Base-by-base conservation (phyloP, 352 stramenopile species). In the Aphanomyces stellatus region DNA sequence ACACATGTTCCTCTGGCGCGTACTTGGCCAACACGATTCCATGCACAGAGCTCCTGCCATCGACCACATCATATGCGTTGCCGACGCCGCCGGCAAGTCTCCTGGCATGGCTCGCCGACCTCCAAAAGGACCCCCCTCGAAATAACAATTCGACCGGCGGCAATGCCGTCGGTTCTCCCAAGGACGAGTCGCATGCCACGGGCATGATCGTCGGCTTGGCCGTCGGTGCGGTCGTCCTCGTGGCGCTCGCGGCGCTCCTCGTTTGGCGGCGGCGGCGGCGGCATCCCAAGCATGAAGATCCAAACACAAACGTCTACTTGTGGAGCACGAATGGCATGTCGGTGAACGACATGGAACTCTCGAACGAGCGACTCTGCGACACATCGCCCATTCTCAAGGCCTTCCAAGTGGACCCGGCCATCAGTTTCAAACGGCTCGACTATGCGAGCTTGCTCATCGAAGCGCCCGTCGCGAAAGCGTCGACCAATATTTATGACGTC, bases 351-450 rank as follows among this genome's bases (percentile, higher is more conserved):
- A 35, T 65, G 4, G 30, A 65, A 2, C 4, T 24, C 7, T 37
- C 43, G 25, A 65, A 65, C 43, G 22, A 51, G 27, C 25, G 43
- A 11, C 57, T 65, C 19, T 37, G 57, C 19, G 57, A 51, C 17
- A n/a, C 25, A 4, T 46, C 30, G 5, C 57, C 57, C 4, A 35
- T 51, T 6, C 57, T 65, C 28, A 41, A 37, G 25, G 19, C 30
- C n/a, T 65, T 65, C 28, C 57, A 65, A 53, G 33, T 65, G 6
- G 57, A 65, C 43, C 41, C 57, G n/a, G 40, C 57, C 15, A 65
- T 65, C 57, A 65, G 57, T 30, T 41, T 65, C 43, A 65, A 65
- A 28, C 57, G 57, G 11, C 35, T 65, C 15, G 57, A 65, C 43
- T 65, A 65, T 24, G 41, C 35, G 11, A 51, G 13, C 35, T 13